phyloP scores from a whole-genome alignment of 2,329 filamentous ascomycete genomes.

The Alternaria panax region DNA sequence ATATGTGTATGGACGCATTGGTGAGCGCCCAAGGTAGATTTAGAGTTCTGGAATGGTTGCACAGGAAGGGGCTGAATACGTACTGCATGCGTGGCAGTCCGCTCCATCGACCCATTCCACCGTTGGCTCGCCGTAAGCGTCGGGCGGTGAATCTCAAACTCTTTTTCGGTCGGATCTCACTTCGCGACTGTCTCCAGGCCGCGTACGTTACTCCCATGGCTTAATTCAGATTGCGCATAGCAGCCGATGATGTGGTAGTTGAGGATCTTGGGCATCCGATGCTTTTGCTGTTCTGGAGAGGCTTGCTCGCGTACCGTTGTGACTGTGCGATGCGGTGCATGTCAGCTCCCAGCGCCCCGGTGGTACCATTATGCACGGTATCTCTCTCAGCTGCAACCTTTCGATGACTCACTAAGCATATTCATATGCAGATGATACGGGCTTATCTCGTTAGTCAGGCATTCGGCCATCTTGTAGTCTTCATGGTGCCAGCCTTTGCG shows the following conservation, averaged over 20 bases:
- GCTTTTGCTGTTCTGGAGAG: constrained; percentile 55
- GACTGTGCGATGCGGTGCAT: constrained; percentile 30
- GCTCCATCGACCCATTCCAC: constrained; percentile 63
- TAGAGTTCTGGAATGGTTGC: constrained; percentile 14
- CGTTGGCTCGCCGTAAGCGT: constrained; percentile 62
- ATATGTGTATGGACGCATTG: constrained; percentile 44
- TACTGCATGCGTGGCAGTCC: constrained; percentile 62
- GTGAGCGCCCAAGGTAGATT: constrained; percentile 8
- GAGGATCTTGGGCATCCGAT: constrained; percentile 60
- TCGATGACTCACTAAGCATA: constrained; percentile 55
- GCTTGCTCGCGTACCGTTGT: constrained; percentile 61
- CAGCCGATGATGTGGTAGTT: constrained; percentile 60
- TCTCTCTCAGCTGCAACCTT: constrained; percentile 1
- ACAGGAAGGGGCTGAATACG: constrained; percentile 16
- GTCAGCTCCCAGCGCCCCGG: constrained; percentile 27
- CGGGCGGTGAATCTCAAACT: constrained; percentile 61
- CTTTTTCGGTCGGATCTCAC: constrained; percentile 55
- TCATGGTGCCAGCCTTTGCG: constrained; percentile 58
- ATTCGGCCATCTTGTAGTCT: constrained; percentile 61
- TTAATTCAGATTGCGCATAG: constrained; percentile 62
- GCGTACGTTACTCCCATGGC: constrained; percentile 62
- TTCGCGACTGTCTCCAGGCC: constrained; percentile 59
- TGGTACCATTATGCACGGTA: constrained; percentile 24
- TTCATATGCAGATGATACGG: constrained; percentile 61
- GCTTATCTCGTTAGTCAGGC: constrained; percentile 62